phyloP scores from a whole-genome alignment of 768 basidiomycete genomes.

The Mycena capillaripes region DNA sequence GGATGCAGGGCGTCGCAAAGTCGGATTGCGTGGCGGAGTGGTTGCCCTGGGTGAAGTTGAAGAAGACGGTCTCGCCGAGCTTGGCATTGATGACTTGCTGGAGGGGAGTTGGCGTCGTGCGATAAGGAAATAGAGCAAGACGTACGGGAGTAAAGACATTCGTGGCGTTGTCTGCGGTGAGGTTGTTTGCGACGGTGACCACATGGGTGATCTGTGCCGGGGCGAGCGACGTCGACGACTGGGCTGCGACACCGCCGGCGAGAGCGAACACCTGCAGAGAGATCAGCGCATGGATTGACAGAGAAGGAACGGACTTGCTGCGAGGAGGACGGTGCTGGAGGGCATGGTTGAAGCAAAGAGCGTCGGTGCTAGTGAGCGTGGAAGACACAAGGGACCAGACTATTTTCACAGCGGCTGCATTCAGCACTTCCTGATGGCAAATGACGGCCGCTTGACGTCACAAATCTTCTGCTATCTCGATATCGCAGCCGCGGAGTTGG shows the following conservation, averaged over 20 bases:
- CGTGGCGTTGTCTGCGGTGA: slow-evolving; percentile 27
- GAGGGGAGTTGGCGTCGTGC: not conserved
- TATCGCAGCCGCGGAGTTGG: not conserved
- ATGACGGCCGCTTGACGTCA: not conserved
- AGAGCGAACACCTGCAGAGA: slow-evolving; percentile 9
- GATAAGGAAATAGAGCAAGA: not conserved
- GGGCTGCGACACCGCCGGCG: not conserved
- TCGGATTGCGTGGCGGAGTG: slow-evolving; percentile 71
- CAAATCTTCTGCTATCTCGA: not conserved
- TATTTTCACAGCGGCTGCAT: not conserved
- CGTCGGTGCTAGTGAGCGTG: slow-evolving; percentile 11
- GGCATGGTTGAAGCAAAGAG: slow-evolving; percentile 10
- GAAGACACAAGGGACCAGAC: not conserved
- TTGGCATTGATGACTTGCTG: slow-evolving; percentile 55
- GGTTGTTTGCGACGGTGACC: slow-evolving; percentile 35
- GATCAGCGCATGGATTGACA: not conserved
- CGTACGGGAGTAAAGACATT: slow-evolving; percentile 32
- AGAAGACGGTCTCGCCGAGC: slow-evolving; percentile 63
- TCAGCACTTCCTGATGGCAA: not conserved
- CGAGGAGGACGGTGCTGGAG: not conserved
- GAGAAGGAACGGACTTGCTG: not conserved
- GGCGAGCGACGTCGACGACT: slow-evolving; percentile 22
- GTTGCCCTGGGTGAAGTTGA: slow-evolving; percentile 71
- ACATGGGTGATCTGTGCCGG: slow-evolving; percentile 29
- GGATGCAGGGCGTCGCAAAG: slow-evolving; percentile 68